Evolutionary conservation across 768 basidiomycete genomes (phyloP), one percentile per base, ranked within the genome.

Genomic region (Filobasidium floriforme): DNA sequence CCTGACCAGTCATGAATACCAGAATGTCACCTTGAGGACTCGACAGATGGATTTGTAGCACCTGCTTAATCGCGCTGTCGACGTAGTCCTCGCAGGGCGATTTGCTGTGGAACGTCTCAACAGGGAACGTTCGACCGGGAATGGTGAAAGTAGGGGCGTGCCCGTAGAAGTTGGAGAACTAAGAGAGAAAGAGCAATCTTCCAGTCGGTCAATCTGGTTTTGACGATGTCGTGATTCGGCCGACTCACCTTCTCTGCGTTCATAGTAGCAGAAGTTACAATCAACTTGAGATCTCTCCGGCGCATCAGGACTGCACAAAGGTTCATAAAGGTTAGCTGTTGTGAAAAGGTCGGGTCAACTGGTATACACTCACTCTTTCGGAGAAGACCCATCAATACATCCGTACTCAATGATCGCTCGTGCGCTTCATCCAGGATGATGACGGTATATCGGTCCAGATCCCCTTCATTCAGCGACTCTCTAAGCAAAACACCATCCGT

Each of bases 351-450:
- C 14, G 52, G 11, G 41, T 32, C 18, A 18, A 37, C 24, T 32
- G 28, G 5, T 22, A 49, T 14, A 1, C 7, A 76, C 88, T 70
- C 73, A 93, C 94, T 90, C 80, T 98, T 99, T 62, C 86, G 84
- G 22, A 98, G 81, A 41, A 99, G 81, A 74, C 96, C 96, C 96
- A 99, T 98, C 32, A 99, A 82, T 19, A 98, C 93, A 75, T 98
- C 96, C 14, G 96, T 99, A 77, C 91, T 97, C 61, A 99, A 81
- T 0, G 93, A 97, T 26, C 94, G 88, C 77, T 98, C 96, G 77
- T 98, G 96, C 1, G 96, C 96, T 81, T 98, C 96, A 73, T 99
- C 96, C n/a, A 98, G 84, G 70, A 99, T 97, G 75, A 99, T 90
- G 70, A 94, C 89, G 66, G 89, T 93, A 75, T 99, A 99, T 62